Evolutionary conservation across 225 moss, liverwort and hornwort species (phyloP), one percentile per base, ranked within the genome.

Genomic region (Anthoceros angustus): DNA sequence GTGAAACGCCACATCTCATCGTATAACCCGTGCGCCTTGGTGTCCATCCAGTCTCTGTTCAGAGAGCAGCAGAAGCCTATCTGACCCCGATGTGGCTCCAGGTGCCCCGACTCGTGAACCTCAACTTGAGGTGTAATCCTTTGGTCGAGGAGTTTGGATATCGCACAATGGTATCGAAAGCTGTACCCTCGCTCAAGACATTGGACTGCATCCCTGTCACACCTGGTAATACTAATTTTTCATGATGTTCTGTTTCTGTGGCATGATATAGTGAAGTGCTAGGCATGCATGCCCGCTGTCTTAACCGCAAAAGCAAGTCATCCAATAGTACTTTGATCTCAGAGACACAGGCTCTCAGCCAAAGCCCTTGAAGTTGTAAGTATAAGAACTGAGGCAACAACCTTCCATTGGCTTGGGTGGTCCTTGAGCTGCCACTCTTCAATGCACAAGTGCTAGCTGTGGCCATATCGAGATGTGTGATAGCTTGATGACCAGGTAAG

Each of bases 71-170:
- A 16, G 15, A 65, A 65, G n/a, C 25, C 39, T n/a, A 40, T 65
- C 40, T 25, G 25, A 65, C 25, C 39, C 15, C 39, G 40, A 40
- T 25, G 21, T 69, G 63, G 16, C 66, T 38, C 55, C 62, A 92
- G 92, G 88, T 86, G 42, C 83, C 92, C 25, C 71, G 78, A 41
- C 74, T 95, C 62, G 10, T 79, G 43, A 80, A 82, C 71, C 73
- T 94, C 43, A 94, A 86, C 71, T 67, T 95, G 68, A 80, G 80
- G 70, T 88, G 75, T 77, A 95, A 95, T 75, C 90, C 94, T 68
- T 70, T 95, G 42, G 83, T 72, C 38, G 85, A 82, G 42, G 88
- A 95, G 38, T 71, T 67, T 20, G 72, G 77, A 43, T 95, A 90
- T 73, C 79, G 77, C 24, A 70, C 74, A 67, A 66, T 81, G 60